Base-by-base conservation (phyloP, 2,329 filamentous ascomycete genomes). In the Dothideomycetes sp. region DNA sequence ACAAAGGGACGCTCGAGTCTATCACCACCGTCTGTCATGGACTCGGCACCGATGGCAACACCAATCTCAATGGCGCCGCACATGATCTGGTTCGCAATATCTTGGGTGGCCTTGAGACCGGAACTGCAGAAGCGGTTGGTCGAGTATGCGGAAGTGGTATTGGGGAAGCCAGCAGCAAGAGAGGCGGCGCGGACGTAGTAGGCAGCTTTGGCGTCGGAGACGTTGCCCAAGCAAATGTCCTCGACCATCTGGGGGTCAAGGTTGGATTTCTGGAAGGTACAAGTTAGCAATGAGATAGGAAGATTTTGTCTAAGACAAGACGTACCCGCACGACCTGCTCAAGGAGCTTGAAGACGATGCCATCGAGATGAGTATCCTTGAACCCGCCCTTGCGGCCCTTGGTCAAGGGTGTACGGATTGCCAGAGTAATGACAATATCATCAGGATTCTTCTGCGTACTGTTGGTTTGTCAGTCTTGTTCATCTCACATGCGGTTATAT, bases 71-170 rank as follows among this genome's bases (percentile, higher is more conserved):
- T 96, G 51, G 75, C 75, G 46, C 88, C 87, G 37, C 70, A 66
- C 43, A 72, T 61, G 61, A 98, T 95, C 59, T 87, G 76, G 65
- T 91, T 81, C 37, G 91, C 88, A 50, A 98, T 93, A 57, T 95
- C 87, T 63, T 94, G 88, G 4, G 88, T 84, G 42, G 91, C 88
- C 66, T 95, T 93, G 49, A 98, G 79, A 27, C 91, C 91, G 0
- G 88, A 95, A 29, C 86, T 93, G 73, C 91, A 98, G 79, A 98
- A 96, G 46, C 91, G 82, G 72, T 96, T 96, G 43, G 94, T 73
- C 32, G 82, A 80, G 32, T 75, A 88, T 47, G 83, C 85, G 48
- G 78, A 76, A 36, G 84, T 74, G 5, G 89, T 95, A 68, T 91
- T 88, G 50, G 91, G 88, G 70, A 91, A 94, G 51, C 91, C 91